These are phyloP conservation scores for Cephalotrichum gorgonifer DNA, from an alignment of 2,329 filamentous ascomycete genomes.

Conservation along the genomic window DNA sequence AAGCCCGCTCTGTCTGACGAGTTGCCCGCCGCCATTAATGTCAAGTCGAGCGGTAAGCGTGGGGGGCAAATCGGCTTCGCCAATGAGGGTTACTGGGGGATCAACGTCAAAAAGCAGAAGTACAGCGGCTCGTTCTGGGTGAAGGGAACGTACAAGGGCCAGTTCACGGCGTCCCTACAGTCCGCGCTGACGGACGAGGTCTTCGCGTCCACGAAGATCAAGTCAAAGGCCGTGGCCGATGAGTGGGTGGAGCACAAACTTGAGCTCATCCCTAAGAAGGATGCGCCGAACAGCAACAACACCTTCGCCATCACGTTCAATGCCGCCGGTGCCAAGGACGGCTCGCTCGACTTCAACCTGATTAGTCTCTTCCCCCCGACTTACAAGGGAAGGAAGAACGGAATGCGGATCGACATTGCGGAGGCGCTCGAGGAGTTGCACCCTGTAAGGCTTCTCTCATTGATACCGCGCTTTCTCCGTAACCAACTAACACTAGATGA, in stretches of 20 bases:
- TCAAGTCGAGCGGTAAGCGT: constrained; percentile 22
- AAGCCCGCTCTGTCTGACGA: constrained; percentile 38
- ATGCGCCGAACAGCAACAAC: constrained; percentile 44
- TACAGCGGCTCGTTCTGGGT: constrained; percentile 45
- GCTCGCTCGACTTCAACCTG: constrained; percentile 43
- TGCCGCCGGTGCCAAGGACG: constrained; percentile 22
- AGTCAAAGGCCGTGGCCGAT: constrained; percentile 25
- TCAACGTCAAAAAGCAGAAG: constrained; percentile 34
- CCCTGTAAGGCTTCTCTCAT: constrained; percentile 21
- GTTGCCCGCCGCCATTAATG: constrained; percentile 39
- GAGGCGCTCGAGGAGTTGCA: constrained; percentile 40
- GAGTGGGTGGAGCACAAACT: constrained; percentile 43
- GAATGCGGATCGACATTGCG: constrained; percentile 44
- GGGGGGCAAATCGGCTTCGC: constrained; percentile 30
- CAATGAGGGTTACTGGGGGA: constrained; percentile 49
- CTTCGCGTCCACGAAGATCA: constrained; percentile 35
- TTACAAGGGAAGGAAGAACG: constrained; percentile 47
- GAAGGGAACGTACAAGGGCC: constrained; percentile 34
- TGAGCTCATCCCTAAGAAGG: constrained; percentile 27
- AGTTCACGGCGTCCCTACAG: constrained; percentile 35
- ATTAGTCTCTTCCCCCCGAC: constrained; percentile 52
- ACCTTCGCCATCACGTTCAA: constrained; percentile 45
- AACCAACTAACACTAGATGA: not conserved
- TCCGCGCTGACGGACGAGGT: constrained; percentile 32
- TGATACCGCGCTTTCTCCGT: no score